These are phyloP conservation scores for Alternaria incomplexa DNA, from an alignment of 2,329 filamentous ascomycete genomes.

Conservation along the genomic window DNA sequence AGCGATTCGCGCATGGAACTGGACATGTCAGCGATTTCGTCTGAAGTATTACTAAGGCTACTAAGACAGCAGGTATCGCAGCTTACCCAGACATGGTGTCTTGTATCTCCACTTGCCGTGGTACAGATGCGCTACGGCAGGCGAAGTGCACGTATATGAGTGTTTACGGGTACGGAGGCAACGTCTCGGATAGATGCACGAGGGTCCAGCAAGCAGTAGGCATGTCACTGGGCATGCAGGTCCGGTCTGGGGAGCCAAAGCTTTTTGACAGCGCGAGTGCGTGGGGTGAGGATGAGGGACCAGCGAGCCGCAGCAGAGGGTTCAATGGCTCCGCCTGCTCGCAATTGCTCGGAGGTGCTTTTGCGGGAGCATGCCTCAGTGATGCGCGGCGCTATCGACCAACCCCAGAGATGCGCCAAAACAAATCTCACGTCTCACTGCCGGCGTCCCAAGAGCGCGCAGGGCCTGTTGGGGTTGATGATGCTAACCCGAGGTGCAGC, in stretches of 20 bases:
- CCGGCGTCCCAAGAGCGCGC: neutral
- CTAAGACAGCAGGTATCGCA: neutral
- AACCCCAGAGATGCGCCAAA: constrained; percentile 16
- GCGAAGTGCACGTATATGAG: neutral
- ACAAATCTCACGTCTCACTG: constrained; percentile 9
- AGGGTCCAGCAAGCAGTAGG: neutral
- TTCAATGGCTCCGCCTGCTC: constrained; percentile 5
- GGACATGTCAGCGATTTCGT: constrained; percentile 35
- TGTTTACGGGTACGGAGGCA: neutral
- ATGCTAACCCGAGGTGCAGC: constrained; percentile 7
- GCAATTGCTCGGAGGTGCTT: constrained; percentile 15
- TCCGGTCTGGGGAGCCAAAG: constrained; percentile 5
- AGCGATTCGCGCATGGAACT: constrained; percentile 58
- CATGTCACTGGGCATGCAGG: constrained; percentile 20
- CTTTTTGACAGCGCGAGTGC: constrained; percentile 17
- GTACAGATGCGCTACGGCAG: constrained; percentile 8
- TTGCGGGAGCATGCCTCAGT: constrained; percentile 15
- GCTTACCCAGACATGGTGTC: constrained; percentile 34
- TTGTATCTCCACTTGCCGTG: constrained; percentile 5
- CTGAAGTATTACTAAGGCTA: neutral
- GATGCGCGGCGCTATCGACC: constrained; percentile 3
- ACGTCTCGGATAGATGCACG: neutral
- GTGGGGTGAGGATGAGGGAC: constrained; percentile 23
- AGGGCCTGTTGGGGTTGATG: neutral
- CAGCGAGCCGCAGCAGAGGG: constrained; percentile 2